Evolutionary conservation across 768 basidiomycete genomes (phyloP), one percentile per base, ranked within the genome.

Genomic region (Boletales sp.): DNA sequence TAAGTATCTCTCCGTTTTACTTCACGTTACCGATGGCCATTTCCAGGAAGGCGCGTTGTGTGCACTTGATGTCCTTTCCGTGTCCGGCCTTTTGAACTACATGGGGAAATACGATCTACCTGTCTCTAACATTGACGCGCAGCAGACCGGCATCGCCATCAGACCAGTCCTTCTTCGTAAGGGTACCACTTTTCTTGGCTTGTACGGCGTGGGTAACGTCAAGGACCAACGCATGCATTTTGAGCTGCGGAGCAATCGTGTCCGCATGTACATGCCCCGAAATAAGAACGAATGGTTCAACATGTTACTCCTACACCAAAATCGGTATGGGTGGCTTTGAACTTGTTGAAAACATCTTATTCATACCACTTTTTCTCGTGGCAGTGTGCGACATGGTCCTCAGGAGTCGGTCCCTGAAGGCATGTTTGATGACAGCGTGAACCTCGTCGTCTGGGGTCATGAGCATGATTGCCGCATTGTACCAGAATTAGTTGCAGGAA

Each of bases 381-480:
- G 3, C 53, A 97, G 95, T 21, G 95, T 97, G 4, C 86, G 90
- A 59, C 97, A 94, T 64, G 94, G 92, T 2, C 92, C 93, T 15
- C 92, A 97, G 65, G 89, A 93, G 57, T 92, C 80, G 12, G 94
- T 98, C 1, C 94, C 95, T 8, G 97, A 98, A 61, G 88, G 89
- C 52, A 88, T 97, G 83, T 99, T 99, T 58, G 95, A 98, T 63
- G 92, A 99, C 62, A 87, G 84, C 59, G 78, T 97, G 32, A 84
- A 97, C 59, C 78, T 99, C 14, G 90, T 99, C 8, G 76, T 99
- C 2, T 99, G 97, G 97, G 97, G 97, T 8, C 97, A 99, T 66
- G 97, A 99, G 67, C 97, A 99, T 64, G 97, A 98, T 67, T 98
- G 95, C 61, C 82, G 94, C 29, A 89, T 95, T 47, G 74, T 83